These are phyloP conservation scores for Spirogloea muscicola DNA, from an alignment of 139 green algal genomes.

Conservation along the genomic window DNA sequence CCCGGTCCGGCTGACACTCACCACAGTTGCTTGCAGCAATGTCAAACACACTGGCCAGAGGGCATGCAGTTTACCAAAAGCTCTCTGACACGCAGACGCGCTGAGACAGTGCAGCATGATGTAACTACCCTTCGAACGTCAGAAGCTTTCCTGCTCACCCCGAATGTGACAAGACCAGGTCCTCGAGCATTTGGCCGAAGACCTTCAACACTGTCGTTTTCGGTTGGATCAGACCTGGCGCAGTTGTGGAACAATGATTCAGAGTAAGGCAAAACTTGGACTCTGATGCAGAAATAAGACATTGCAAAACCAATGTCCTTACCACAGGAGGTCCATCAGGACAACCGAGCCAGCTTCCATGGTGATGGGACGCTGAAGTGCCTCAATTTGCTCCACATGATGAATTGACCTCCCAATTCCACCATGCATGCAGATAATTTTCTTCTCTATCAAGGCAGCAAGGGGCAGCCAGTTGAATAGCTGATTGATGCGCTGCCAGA, in stretches of 20 bases:
- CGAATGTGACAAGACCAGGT: constrained; percentile 92
- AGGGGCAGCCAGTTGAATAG: constrained; percentile 99
- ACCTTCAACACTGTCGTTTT: constrained; percentile 89
- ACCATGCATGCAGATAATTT: constrained; percentile 97
- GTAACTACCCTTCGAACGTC: too few species aligned
- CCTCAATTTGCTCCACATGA: constrained; percentile 83
- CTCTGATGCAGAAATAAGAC: neutral
- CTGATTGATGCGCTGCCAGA: constrained; percentile 92
- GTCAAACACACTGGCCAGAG: too few species aligned
- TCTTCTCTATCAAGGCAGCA: constrained; percentile 88
- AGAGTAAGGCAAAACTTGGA: too few species aligned
- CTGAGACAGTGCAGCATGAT: too few species aligned
- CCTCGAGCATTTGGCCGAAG: constrained; percentile 85
- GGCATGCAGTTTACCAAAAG: too few species aligned
- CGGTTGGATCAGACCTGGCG: constrained; percentile 82
- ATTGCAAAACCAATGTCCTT: too few species aligned
- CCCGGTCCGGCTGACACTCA: constrained; percentile 72
- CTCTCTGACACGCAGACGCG: too few species aligned
- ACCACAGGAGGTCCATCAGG: constrained; percentile 98
- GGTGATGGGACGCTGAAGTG: constrained; percentile 77
- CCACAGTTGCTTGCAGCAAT: too few species aligned
- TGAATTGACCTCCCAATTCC: constrained; percentile 91
- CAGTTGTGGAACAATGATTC: too few species aligned
- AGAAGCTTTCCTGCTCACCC: constrained; percentile 37
- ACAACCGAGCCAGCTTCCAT: constrained; percentile 90